phyloP scores from a whole-genome alignment of 306 rosid species.

The Trichosanthes cucumerina region DNA sequence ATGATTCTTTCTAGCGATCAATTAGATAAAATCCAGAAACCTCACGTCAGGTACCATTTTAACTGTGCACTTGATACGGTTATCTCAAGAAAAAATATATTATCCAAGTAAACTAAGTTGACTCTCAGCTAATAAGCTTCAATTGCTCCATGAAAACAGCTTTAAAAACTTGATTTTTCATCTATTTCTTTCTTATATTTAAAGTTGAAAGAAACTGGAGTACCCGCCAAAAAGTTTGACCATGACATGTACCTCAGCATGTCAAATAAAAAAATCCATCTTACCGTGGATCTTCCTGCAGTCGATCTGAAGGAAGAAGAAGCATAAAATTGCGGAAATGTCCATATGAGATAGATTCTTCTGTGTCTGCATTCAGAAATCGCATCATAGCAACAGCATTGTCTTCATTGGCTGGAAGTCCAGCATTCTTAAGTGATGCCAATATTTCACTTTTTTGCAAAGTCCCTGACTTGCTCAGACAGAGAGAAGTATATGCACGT shows the following conservation, averaged over 20 bases:
- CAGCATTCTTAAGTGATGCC: conserved; percentile 79
- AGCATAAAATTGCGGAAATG: conserved; percentile 98
- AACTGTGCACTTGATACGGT: neutral
- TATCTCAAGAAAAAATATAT: neutral
- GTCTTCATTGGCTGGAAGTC: conserved; percentile 97
- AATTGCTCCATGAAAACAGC: neutral
- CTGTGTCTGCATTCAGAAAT: conserved; percentile 83
- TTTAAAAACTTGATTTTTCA: neutral
- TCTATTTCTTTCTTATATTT: neutral
- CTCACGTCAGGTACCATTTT: neutral
- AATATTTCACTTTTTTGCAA: conserved; percentile 89
- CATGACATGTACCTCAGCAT: neutral
- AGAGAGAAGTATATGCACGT: conserved; percentile 95
- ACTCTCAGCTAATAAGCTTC: neutral
- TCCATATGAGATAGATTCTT: conserved; percentile 92
- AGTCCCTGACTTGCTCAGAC: conserved; percentile 96
- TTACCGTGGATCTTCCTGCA: conserved; percentile 98
- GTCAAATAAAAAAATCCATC: conserved; percentile 22
- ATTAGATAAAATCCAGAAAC: neutral
- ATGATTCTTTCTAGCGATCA: neutral
- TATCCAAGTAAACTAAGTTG: neutral
- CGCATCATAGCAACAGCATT: conserved; percentile 99
- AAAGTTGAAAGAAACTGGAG: neutral
- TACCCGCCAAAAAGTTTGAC: neutral
- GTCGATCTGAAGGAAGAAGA: conserved; percentile 92